Base-by-base conservation (phyloP, 1,284 basidiomycete species). In the Melampsora larici-populina region DNA sequence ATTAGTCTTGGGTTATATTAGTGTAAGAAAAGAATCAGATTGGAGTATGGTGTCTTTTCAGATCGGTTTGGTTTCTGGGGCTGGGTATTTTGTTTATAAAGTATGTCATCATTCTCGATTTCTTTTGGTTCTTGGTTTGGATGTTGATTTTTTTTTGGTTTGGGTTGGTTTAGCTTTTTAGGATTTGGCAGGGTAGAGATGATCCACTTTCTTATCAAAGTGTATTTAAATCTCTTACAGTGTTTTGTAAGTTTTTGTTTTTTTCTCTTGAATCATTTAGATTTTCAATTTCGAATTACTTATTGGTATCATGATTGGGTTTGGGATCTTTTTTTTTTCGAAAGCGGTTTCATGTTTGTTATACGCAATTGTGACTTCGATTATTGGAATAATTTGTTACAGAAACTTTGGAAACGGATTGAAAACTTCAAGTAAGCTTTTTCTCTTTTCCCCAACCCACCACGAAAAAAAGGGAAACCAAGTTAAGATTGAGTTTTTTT, bases 191-290 rank as follows among this genome's bases (percentile, higher is more conserved):
- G 29, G 72, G 72, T 18, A 63, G 72, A 17, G 7, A 58, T 65
- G 48, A 67, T 40, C 29, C 26, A 33, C 3, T 5, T 46, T 64
- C 58, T 13, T 63, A 71, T 24, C 33, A 36, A 60, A 58, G 65
- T 13, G 70, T 73, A n/a, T 73, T 73, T 48, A 73, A 73, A 65
- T 73, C 70, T 13, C 62, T 73, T 43, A 73, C 70, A 8, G 58
- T 73, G 15, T 73, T 73, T 33, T 73, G 70, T 73, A 26, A n/a
- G 70, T 73, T 62, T 26, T 13, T 17, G 17, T 18, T 40, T 15
- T 21, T 11, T 29, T 55, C 26, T 31, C 49, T 51, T 15, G 49
- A n/a, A 51, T 63, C 11, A 63, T 26, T 29, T 11, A 17, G 13
- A 17, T 29, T 63, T 63, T 11, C 60, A n/a, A n/a, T n/a, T n/a